Conservation (phyloP, 164 flowering plant genomes). For the Vitis amurensis region DNA sequence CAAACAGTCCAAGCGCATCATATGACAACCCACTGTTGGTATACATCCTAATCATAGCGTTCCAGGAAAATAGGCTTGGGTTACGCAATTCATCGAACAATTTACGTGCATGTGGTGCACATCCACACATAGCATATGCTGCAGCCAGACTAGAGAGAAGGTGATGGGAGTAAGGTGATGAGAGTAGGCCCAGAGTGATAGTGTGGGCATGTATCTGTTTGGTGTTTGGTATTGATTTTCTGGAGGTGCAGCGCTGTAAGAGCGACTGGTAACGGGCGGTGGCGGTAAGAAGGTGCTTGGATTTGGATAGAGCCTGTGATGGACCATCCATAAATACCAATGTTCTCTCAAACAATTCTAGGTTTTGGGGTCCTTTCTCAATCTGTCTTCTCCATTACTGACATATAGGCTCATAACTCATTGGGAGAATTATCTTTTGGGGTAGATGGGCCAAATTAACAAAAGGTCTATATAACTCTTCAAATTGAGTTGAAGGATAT, state of each 20-base stretch:
- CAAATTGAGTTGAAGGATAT: no score
- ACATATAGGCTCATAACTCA: no score
- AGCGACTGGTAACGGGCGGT: conserved; percentile 26
- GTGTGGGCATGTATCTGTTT: conserved; percentile 42
- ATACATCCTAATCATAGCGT: conserved; percentile 49
- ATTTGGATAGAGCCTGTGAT: conserved; percentile 19
- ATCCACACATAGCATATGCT: conserved; percentile 36
- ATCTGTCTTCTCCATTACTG: no score
- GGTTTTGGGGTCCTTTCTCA: no score
- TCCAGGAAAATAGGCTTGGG: conserved; percentile 34
- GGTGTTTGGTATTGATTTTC: conserved; percentile 28
- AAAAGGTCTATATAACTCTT: no score
- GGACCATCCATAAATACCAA: conserved; percentile 19
- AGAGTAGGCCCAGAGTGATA: conserved; percentile 35
- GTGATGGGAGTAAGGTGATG: conserved; percentile 7
- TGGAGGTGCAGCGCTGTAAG: conserved; percentile 32
- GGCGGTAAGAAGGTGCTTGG: conserved; percentile 22
- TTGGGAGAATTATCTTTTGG: no score
- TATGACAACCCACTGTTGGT: conserved; percentile 20
- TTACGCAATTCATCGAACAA: conserved; percentile 55
- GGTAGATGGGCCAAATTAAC: no score
- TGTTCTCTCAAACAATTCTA: no score
- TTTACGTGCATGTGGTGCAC: conserved; percentile 26
- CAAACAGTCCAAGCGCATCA: conserved; percentile 43
- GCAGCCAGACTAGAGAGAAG: conserved; percentile 28